Conservation (phyloP, 495 filamentous ascomycete species). For the Immersiella caudata region DNA sequence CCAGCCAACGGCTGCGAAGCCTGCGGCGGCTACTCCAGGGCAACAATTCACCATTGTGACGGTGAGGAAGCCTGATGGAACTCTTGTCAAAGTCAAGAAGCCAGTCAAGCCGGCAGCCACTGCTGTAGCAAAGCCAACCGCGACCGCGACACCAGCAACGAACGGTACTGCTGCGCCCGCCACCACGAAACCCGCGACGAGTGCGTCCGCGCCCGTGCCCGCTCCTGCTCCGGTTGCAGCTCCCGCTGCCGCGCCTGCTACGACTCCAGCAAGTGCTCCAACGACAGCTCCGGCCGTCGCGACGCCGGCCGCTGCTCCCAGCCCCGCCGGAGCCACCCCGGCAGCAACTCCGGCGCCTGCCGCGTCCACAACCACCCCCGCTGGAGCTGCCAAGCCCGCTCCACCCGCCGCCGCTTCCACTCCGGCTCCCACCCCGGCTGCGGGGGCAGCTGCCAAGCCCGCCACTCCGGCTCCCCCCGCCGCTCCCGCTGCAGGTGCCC, state of each 20-base stretch:
- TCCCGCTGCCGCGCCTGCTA: not conserved
- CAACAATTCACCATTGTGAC: constrained; percentile 12
- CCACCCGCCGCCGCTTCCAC: not conserved
- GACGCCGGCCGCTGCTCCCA: not conserved
- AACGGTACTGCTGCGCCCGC: not conserved
- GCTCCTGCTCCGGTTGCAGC: no score
- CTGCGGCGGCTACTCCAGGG: not conserved
- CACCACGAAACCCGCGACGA: not conserved
- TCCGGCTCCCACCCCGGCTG: not conserved
- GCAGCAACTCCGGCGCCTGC: not conserved
- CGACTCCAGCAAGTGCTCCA: not conserved
- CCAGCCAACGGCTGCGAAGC: not conserved
- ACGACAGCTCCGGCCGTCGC: not conserved
- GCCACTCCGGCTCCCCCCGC: not conserved
- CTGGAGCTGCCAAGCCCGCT: no score
- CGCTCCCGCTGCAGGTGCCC: not conserved
- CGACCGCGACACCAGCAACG: not conserved
- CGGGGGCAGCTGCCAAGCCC: not conserved
- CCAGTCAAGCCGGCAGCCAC: not conserved
- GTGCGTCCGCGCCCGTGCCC: no score
- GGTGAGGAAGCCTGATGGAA: constrained; percentile 8
- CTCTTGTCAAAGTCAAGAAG: constrained; percentile 15
- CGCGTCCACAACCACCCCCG: not conserved
- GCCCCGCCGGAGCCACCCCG: not conserved
- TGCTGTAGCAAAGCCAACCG: not conserved